Evolutionary conservation across 2,329 filamentous ascomycete genomes (phyloP).

Genomic region (Bimuria novae-zelandiae): DNA sequence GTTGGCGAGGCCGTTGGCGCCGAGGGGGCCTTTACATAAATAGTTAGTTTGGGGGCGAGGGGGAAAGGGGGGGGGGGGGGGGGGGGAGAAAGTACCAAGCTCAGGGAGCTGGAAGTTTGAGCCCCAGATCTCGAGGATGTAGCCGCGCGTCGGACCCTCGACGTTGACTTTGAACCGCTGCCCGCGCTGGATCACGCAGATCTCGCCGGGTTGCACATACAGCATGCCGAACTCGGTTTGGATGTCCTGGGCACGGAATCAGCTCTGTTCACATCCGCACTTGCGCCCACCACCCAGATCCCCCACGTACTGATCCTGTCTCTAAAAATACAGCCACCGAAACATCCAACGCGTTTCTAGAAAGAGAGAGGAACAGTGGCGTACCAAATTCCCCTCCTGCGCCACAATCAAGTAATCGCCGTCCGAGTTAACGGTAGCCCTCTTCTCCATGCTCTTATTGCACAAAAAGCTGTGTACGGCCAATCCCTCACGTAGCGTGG

Average conservation of each 20-base stretch:
- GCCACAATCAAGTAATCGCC: slow-evolving; percentile 78
- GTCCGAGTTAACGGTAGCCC: slow-evolving; percentile 63
- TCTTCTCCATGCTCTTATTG: slow-evolving; percentile 43
- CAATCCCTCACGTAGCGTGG: slow-evolving; percentile 43
- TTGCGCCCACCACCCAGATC: background rate
- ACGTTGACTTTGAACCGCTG: slow-evolving; percentile 75
- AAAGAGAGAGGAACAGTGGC: background rate
- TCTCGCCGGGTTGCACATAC: slow-evolving; percentile 77
- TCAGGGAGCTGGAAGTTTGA: slow-evolving; percentile 46
- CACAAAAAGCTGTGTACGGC: slow-evolving; percentile 42
- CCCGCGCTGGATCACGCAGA: slow-evolving; percentile 75
- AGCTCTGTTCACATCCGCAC: background rate
- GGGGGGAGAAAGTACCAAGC: too few species aligned
- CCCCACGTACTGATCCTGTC: background rate
- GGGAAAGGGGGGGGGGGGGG: background rate
- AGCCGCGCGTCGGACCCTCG: slow-evolving; percentile 67
- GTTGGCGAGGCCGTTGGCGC: slow-evolving; percentile 48
- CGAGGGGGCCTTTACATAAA: slow-evolving; percentile 29
- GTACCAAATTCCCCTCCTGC: slow-evolving; percentile 67
- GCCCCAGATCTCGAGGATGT: slow-evolving; percentile 62
- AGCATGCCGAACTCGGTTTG: slow-evolving; percentile 77
- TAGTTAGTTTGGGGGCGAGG: background rate
- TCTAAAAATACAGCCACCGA: background rate
- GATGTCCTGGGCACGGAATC: slow-evolving; percentile 57
- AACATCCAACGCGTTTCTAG: background rate